Percentiles rank a stretch among this genome's conserved stretches.
Evolutionary conservation across 2,329 filamentous ascomycete species (phyloP).

Genomic region (Neofusicoccum ribis): DNA sequence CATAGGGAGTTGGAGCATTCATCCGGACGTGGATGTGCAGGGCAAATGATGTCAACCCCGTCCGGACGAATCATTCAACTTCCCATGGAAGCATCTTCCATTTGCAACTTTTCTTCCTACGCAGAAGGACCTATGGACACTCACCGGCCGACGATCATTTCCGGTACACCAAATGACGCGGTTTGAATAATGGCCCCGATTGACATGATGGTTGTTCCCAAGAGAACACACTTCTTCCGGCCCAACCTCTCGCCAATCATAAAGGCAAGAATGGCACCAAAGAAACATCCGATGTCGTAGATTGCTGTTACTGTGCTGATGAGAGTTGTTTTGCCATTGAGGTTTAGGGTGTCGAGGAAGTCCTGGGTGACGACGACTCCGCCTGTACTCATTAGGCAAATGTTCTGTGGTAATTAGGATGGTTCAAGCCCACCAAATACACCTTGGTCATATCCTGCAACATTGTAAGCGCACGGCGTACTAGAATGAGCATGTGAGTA

Average conservation of each 20-base stretch:
- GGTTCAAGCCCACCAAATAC: constrained; percentile 46
- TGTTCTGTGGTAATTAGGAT: neutral
- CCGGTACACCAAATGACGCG: constrained; percentile 45
- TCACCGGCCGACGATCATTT: constrained; percentile 51
- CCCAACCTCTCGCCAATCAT: constrained; percentile 50
- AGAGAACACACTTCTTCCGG: constrained; percentile 49
- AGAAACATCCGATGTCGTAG: constrained; percentile 62
- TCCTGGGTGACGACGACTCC: constrained; percentile 57
- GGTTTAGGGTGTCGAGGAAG: constrained; percentile 51
- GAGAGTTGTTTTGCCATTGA: constrained; percentile 43
- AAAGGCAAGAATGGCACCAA: constrained; percentile 56
- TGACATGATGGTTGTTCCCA: constrained; percentile 51
- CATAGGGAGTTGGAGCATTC: too few relatives aligned
- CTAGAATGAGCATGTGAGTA: constrained; percentile 29
- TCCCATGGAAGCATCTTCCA: too few relatives aligned
- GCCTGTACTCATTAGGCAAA: constrained; percentile 30
- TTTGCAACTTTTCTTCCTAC: too few relatives aligned
- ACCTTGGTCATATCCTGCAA: constrained; percentile 48
- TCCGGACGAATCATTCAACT: too few relatives aligned
- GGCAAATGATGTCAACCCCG: too few relatives aligned
- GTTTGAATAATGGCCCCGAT: constrained; percentile 52
- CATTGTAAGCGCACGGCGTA: constrained; percentile 19
- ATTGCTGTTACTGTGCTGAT: constrained; percentile 56
- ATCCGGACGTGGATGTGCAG: too few relatives aligned
- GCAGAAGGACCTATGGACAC: neutral